Percentiles rank a stretch among this genome's conserved stretches.
Conservation (phyloP, 768 basidiomycete species). For the Lentinus tigrinus region DNA sequence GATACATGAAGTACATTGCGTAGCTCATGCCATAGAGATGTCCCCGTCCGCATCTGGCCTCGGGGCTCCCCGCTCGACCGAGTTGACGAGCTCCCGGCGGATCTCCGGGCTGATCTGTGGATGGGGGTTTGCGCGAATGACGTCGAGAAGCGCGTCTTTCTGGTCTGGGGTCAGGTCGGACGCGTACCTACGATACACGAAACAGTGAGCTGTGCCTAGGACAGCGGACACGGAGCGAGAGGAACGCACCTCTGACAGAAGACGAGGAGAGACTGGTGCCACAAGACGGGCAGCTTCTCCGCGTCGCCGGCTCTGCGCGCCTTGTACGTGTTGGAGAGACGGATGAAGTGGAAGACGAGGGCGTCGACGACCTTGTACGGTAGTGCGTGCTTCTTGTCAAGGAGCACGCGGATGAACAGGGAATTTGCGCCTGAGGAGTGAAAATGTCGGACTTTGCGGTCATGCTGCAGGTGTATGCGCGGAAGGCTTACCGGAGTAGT, state of each 20-base stretch:
- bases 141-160: constrained; percentile 95
- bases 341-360: constrained; percentile 97
- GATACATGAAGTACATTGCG: background rate
- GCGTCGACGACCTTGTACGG: constrained; percentile 98
- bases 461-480: background rate
- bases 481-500: constrained; percentile 71
- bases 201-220: background rate
- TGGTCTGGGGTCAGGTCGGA: constrained; percentile 95
- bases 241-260: constrained; percentile 81
- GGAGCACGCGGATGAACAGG: constrained; percentile 91
- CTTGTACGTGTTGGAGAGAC: constrained; percentile 89
- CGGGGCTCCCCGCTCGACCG: constrained; percentile 82
- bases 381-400: constrained; percentile 97
- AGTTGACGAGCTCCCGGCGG: constrained; percentile 84
- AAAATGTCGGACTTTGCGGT: background rate
- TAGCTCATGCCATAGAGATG: constrained; percentile 21
- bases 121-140: constrained; percentile 83
- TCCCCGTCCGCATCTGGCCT: constrained; percentile 64
- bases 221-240: background rate
- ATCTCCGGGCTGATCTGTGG: constrained; percentile 88
- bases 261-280: constrained; percentile 96
- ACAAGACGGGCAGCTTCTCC: constrained; percentile 90
- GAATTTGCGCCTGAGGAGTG: constrained; percentile 75
- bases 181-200: constrained; percentile 63
- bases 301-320: constrained; percentile 65